Evolutionary conservation across 208 protist genomes (phyloP), one percentile per base, ranked within the genome.

Genomic region (Spongospora subterranea): DNA sequence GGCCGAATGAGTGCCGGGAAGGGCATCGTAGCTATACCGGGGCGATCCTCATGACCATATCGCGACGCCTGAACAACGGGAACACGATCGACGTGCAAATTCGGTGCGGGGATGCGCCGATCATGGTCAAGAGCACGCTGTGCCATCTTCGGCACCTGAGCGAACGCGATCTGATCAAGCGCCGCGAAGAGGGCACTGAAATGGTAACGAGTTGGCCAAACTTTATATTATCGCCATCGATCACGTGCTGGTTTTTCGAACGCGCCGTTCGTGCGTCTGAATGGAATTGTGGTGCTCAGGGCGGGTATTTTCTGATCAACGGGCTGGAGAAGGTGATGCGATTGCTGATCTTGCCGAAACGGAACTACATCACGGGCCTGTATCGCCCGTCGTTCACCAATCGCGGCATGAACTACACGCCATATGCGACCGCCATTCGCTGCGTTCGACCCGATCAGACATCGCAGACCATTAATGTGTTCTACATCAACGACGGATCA

Each of bases 281-380:
- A 29, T 29, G 24, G 6, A 60, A 29, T 60, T 29, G 24, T 60
- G 24, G 6, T 60, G 24, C 6, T 60, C 50, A 60, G 50, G 90
- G 90, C 54, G 90, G 90, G 41, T 92, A 99, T 96, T 99, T 99
- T 93, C 96, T 99, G 90, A 95, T 98, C 92, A 97, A 98, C 90
- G 99, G 99, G 53, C 95, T 97, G 35, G 99, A 99, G 94, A 98
- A 98, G 60, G 96, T 99, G 77, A 93, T 99, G 40, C 97, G 99
- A 90, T 93, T 99, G 60, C 93, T 99, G 38, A 94, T 99, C 54
- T 95, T 98, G 93, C 96, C 96, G 88, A 95, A 98, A 29, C 95
- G 96, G 66, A 98, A 99, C 94, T 96, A 98, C 46, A 94, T 97
- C 0, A 95, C 99, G 38, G 97, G 97, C 53, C 95, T 99, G 38